Evolutionary conservation across 2,329 filamentous ascomycete genomes (phyloP).

Genomic region (Cytospora piceicola): DNA sequence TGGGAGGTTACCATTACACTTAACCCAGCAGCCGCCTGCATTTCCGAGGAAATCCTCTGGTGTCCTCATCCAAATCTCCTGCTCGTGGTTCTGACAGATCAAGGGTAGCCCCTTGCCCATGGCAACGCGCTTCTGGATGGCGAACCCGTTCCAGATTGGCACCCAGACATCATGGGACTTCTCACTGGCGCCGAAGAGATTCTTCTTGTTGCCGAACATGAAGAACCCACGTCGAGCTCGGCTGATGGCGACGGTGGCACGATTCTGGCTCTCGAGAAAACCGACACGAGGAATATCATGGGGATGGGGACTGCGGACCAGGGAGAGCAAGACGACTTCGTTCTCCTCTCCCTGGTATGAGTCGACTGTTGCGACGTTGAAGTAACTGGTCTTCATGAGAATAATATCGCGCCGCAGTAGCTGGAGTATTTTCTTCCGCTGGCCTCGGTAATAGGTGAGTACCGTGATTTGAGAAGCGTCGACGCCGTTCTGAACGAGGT

Average conservation of each 20-base stretch:
- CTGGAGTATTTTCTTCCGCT: slow-evolving; percentile 67
- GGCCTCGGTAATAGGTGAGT: slow-evolving; percentile 86
- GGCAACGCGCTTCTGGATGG: slow-evolving; percentile 39
- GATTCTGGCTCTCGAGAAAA: slow-evolving; percentile 69
- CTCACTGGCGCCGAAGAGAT: slow-evolving; percentile 49
- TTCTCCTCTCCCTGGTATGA: slow-evolving; percentile 93
- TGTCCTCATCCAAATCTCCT: slow-evolving; percentile 54
- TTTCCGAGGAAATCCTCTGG: slow-evolving; percentile 54
- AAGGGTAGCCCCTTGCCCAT: slow-evolving; percentile 58
- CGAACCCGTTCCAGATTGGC: slow-evolving; percentile 56
- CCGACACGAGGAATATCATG: slow-evolving; percentile 56
- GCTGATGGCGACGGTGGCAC: slow-evolving; percentile 62
- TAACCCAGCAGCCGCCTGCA: slow-evolving; percentile 55
- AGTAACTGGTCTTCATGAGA: slow-evolving; percentile 36
- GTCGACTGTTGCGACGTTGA: slow-evolving; percentile 80
- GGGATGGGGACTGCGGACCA: slow-evolving; percentile 70
- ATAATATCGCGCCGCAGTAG: slow-evolving; percentile 44
- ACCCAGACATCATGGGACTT: slow-evolving; percentile 49
- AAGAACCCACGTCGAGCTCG: slow-evolving; percentile 81
- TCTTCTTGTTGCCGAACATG: slow-evolving; percentile 76
- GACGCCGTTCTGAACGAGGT: slow-evolving; percentile 72
- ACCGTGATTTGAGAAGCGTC: slow-evolving; percentile 69
- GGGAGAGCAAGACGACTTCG: slow-evolving; percentile 76
- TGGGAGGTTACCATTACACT: slow-evolving; percentile 47
- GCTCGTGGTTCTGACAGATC: slow-evolving; percentile 62